Conservation (phyloP, 2,329 filamentous ascomycete species). For the Aspergillus candidus region DNA sequence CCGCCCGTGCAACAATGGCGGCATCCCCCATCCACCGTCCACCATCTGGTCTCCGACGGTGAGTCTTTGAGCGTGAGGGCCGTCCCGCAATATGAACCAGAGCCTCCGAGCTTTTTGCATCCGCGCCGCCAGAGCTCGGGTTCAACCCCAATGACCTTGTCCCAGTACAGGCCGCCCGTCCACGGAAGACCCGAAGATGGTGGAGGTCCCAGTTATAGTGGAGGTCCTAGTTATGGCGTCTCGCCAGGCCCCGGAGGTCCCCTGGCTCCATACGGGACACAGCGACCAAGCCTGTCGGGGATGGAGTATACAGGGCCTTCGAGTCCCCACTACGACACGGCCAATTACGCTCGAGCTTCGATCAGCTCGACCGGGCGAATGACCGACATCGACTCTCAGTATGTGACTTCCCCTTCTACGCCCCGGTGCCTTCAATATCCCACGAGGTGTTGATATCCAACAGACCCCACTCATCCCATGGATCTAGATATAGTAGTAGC, state of each 20-base stretch:
- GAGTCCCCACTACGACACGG: conserved; percentile 17
- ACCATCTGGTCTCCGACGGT: conserved; percentile 13
- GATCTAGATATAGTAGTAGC: conserved; percentile 23
- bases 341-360: conserved; percentile 19
- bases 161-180: conserved; percentile 12
- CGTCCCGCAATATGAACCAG: conserved; percentile 16
- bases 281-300: conserved; percentile 14
- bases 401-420: conserved; percentile 9
- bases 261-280: conserved; percentile 13
- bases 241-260: conserved; percentile 15
- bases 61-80: conserved; percentile 10
- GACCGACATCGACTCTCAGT: conserved; percentile 30
- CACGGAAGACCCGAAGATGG: conserved; percentile 13
- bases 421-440: neutral
- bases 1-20: conserved; percentile 25
- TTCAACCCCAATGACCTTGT: conserved; percentile 9
- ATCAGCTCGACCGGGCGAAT: conserved; percentile 19
- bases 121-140: conserved; percentile 16
- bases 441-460: neutral
- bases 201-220: conserved; percentile 15
- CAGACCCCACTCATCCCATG: conserved; percentile 11
- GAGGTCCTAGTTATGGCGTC: conserved; percentile 16
- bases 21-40: conserved; percentile 18
- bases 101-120: conserved; percentile 20
- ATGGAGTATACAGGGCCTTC: conserved; percentile 13